These are phyloP conservation scores for Scleroderma citrinum DNA, from an alignment of 768 basidiomycete genomes.

Conservation along the genomic window DNA sequence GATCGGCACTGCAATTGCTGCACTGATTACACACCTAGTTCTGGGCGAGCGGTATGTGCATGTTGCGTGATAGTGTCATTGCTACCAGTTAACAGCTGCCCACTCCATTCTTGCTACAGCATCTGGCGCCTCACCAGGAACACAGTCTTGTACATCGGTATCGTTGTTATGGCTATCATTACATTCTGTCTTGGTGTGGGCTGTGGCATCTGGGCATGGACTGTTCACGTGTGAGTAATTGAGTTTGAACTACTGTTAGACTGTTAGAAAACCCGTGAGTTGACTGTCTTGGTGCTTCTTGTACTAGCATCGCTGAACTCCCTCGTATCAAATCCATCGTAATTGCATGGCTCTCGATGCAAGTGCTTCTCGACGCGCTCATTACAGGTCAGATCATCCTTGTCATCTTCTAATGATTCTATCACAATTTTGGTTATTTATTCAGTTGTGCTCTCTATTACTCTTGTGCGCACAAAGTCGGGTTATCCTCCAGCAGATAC, in stretches of 20 bases:
- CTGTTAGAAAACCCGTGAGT: constrained; percentile 7
- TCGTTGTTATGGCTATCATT: constrained; percentile 29
- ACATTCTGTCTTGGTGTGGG: constrained; percentile 40
- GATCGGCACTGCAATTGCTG: constrained; percentile 38
- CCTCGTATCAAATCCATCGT: constrained; percentile 34
- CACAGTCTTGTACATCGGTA: constrained; percentile 22
- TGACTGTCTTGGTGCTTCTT: constrained; percentile 8
- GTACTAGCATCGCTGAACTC: constrained; percentile 35
- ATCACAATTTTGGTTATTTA: background rate
- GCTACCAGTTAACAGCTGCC: background rate
- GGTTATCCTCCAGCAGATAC: constrained; percentile 48
- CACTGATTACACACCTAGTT: constrained; percentile 42
- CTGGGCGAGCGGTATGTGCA: constrained; percentile 36
- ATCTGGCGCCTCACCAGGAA: background rate
- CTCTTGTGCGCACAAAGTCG: constrained; percentile 37
- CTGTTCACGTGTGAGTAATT: constrained; percentile 32
- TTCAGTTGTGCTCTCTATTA: constrained; percentile 18
- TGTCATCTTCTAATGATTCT: background rate
- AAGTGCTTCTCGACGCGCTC: constrained; percentile 35
- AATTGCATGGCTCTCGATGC: constrained; percentile 40
- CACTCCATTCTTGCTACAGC: background rate
- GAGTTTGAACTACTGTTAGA: background rate
- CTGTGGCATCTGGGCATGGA: constrained; percentile 38
- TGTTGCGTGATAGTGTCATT: background rate
- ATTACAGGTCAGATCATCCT: constrained; percentile 34